Conservation (phyloP, 2,329 filamentous ascomycete genomes). For the Fusarium sp. region DNA sequence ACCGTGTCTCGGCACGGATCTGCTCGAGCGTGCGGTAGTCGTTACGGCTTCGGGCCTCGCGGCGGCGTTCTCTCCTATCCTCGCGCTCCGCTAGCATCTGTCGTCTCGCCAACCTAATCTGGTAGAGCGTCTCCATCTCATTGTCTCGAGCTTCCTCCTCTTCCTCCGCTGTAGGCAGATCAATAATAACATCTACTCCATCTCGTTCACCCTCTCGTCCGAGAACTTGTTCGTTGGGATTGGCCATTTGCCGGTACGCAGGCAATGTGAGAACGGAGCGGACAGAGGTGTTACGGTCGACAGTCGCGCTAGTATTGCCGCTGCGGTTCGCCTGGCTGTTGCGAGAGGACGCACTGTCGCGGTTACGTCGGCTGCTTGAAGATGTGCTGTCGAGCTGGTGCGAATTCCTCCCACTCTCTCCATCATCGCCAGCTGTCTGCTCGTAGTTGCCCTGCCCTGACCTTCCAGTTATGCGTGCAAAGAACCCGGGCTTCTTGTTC, state of each 20-base stretch:
- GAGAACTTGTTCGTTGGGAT: conserved; percentile 80
- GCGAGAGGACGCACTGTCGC: conserved; percentile 22
- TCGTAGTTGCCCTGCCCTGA: conserved; percentile 42
- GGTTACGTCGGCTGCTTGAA: conserved; percentile 24
- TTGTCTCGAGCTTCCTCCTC: conserved; percentile 81
- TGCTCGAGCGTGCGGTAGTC: conserved; percentile 74
- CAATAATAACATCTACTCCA: conserved; percentile 89
- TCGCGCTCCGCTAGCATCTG: conserved; percentile 79
- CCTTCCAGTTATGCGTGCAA: conserved; percentile 31
- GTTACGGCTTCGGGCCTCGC: conserved; percentile 74
- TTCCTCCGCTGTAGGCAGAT: conserved; percentile 80
- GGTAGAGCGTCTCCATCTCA: conserved; percentile 92
- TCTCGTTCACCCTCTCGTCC: conserved; percentile 89
- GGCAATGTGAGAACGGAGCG: conserved; percentile 95
- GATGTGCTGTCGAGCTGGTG: conserved; percentile 41
- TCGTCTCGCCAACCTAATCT: conserved; percentile 81
- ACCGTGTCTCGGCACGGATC: conserved; percentile 65
- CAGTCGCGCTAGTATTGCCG: conserved; percentile 49
- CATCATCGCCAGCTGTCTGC: conserved; percentile 45
- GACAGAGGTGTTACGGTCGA: conserved; percentile 85
- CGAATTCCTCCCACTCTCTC: conserved; percentile 34
- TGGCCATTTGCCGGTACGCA: conserved; percentile 76
- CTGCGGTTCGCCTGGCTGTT: conserved; percentile 18
- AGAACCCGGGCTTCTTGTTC: conserved; percentile 33
- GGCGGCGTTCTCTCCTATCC: conserved; percentile 71